Evolutionary conservation across 2,329 filamentous ascomycete species (phyloP).

Genomic region (Paracoccidioides brasiliensis): DNA sequence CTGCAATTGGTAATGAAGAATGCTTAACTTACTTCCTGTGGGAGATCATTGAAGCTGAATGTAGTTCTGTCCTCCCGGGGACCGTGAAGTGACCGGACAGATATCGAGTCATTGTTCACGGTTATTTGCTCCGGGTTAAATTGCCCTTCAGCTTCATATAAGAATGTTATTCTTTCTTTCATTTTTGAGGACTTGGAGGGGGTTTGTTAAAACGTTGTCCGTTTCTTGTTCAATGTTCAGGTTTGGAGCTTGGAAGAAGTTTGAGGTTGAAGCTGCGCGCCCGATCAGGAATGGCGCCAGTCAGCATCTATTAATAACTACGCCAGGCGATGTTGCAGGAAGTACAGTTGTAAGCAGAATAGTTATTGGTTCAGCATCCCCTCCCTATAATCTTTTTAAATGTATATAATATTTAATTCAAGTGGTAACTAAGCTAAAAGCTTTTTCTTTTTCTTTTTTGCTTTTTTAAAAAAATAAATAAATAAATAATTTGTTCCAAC

Average conservation of each 20-base stretch:
- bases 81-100: constrained; percentile 49
- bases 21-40: constrained; percentile 40
- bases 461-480: too few species aligned
- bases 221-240: background rate
- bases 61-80: constrained; percentile 71
- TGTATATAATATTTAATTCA: too few species aligned
- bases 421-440: too few species aligned
- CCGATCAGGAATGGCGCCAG: constrained; percentile 2
- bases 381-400: too few species aligned
- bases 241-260: background rate
- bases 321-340: too few species aligned
- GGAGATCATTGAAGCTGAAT: constrained; percentile 59
- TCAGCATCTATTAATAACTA: too few species aligned
- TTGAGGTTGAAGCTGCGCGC: background rate
- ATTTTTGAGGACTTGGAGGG: constrained; percentile 15
- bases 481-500: too few species aligned
- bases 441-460: too few species aligned
- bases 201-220: background rate
- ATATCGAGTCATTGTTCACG: constrained; percentile 41
- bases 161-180: constrained; percentile 53
- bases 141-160: constrained; percentile 51
- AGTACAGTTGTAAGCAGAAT: too few species aligned
- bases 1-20: too few species aligned
- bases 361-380: too few species aligned
- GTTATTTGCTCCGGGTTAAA: constrained; percentile 52